Conservation (phyloP, 805 yeast genomes). For the Helenozyma rhizophorensis region DNA sequence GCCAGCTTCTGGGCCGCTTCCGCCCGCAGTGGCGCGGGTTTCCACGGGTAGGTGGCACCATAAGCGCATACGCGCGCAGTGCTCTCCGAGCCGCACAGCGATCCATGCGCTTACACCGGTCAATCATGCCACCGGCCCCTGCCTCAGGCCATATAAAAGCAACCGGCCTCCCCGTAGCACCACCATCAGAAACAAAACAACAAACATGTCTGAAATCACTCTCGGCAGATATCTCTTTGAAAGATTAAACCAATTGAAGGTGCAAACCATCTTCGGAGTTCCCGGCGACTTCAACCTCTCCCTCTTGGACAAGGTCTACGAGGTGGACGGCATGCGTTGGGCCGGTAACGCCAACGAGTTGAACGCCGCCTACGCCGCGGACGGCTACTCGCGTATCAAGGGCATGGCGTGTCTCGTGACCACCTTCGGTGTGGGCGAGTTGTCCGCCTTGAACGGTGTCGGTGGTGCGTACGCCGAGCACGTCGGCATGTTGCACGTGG, state of each 20-base stretch:
- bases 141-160: neutral
- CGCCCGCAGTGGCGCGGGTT: too few relatives aligned
- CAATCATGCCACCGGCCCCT: slow-evolving; percentile 1
- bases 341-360: slow-evolving; percentile 88
- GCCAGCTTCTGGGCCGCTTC: too few relatives aligned
- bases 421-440: slow-evolving; percentile 90
- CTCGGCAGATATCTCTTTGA: slow-evolving; percentile 77
- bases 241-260: slow-evolving; percentile 68
- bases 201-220: slow-evolving; percentile 43
- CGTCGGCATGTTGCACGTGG: slow-evolving; percentile 79
- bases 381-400: slow-evolving; percentile 81
- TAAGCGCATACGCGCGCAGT: slow-evolving; percentile 1
- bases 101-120: slow-evolving; percentile 1
- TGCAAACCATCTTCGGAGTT: slow-evolving; percentile 70
- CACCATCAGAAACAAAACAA: slow-evolving; percentile 3
- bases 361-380: slow-evolving; percentile 86
- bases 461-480: slow-evolving; percentile 90
- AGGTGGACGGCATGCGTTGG: slow-evolving; percentile 76
- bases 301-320: slow-evolving; percentile 66
- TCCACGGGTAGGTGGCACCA: too few relatives aligned
- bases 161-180: too few relatives aligned
- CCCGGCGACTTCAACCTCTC: slow-evolving; percentile 82
- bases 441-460: slow-evolving; percentile 78
- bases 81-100: too few relatives aligned
- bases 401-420: slow-evolving; percentile 72